Evolutionary conservation across 2,329 filamentous ascomycete genomes (phyloP), one percentile per base, ranked within the genome.

Genomic region (Coleophoma eucalyptorum): DNA sequence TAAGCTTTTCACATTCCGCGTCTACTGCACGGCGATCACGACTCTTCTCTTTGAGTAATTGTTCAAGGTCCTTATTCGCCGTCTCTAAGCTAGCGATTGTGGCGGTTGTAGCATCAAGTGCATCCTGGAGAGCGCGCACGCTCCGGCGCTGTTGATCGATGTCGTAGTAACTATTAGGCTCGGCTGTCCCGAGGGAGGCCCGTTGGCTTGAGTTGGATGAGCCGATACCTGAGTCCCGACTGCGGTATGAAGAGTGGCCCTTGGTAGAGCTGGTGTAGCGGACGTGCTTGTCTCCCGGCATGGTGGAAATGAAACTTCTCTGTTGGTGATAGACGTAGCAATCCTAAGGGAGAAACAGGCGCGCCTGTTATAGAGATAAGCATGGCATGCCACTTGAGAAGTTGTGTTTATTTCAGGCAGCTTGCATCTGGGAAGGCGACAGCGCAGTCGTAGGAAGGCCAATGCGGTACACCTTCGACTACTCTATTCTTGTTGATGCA

Each of bases 221-320:
- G 11, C 59, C 59, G 43, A 61, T 46, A 12, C 58, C 60, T 16
- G 58, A 61, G 53, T 61, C 58, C 46, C 53, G 51, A 38, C 54
- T 58, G 26, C 33, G n/a, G 33, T 43, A 43, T 3, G 51, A 49
- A 40, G 52, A 50, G 4, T 47, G 44, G 34, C 53, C 50, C 48
- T 59, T 61, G 52, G 57, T 58, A 16, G 51, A 55, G 46, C 47
- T 40, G 16, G 57, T 53, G 42, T 61, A 63, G 48, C 59, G 58
- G 45, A 62, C 61, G 41, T 53, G 54, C 49, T 63, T 63, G 42
- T 56, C 54, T 20, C 46, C 45, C 48, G n/a, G n/a, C n/a, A n/a
- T n/a, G n/a, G 26, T 26, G 26, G 3, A 26, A 26, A 26, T 8
- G 21, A 26, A 7, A 4, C 21, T 26, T 26, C 10, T 6, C 26